Evolutionary conservation across 2,329 filamentous ascomycete genomes (phyloP).

Genomic region (Monosporascus sp.): DNA sequence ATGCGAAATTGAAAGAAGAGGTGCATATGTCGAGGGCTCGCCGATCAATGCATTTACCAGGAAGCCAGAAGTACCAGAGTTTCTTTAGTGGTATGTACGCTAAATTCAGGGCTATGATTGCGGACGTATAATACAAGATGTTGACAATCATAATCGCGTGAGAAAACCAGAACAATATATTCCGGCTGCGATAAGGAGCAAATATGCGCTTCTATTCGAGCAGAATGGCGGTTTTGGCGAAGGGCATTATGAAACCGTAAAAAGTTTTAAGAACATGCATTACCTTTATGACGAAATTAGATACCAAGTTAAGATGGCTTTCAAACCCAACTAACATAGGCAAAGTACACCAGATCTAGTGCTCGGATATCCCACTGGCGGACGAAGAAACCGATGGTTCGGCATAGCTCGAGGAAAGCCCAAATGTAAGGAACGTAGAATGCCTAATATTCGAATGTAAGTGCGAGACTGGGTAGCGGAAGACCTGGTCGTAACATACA

Average conservation of each 20-base stretch:
- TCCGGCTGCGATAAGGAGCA: neutral
- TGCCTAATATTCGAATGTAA: neutral
- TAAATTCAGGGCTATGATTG: neutral
- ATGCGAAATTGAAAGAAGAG: slow-evolving; percentile 23
- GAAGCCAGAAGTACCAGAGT: neutral
- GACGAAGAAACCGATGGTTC: neutral
- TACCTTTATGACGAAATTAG: neutral
- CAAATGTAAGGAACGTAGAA: neutral
- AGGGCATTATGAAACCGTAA: neutral
- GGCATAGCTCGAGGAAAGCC: neutral
- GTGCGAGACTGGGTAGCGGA: neutral
- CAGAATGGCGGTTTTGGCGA: neutral
- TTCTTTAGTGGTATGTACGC: neutral
- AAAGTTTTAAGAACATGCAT: neutral
- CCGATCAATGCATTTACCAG: neutral
- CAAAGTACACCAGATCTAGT: neutral
- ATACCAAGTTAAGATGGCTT: neutral
- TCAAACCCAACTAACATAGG: neutral
- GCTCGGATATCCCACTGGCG: neutral
- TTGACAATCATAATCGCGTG: neutral
- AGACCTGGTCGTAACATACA: neutral
- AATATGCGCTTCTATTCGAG: neutral
- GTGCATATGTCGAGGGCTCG: slow-evolving; percentile 3
- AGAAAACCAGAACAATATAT: neutral
- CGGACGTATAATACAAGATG: neutral